Evolutionary conservation across 2,329 filamentous ascomycete genomes (phyloP).

Genomic region (Alternaria burnsii): DNA sequence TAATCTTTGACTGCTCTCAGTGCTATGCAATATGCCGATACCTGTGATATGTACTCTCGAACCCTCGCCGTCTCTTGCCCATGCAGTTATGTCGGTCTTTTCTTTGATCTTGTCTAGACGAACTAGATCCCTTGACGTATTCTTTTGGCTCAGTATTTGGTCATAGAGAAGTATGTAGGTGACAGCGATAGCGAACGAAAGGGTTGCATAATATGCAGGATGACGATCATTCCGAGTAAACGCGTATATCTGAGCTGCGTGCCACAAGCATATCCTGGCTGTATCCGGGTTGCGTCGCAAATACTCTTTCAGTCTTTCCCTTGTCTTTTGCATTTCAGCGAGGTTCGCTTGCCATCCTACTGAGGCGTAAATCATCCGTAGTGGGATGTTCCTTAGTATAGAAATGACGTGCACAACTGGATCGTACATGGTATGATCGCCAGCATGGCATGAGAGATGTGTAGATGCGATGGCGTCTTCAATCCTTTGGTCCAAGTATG

Average conservation of each 20-base stretch:
- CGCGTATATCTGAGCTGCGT: not conserved
- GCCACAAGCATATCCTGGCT: not conserved
- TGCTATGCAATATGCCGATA: not conserved
- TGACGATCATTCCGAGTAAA: not conserved
- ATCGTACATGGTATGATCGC: not conserved
- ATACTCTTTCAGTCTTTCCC: not conserved
- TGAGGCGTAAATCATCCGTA: not conserved
- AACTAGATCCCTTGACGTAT: not conserved
- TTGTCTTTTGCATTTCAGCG: not conserved
- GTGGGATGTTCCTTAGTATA: not conserved
- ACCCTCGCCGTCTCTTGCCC: not conserved
- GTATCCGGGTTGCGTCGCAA: not conserved
- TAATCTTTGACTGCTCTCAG: not conserved
- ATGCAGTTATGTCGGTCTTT: not conserved
- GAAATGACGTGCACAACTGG: not conserved
- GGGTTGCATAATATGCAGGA: not conserved
- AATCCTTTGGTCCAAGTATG: not conserved
- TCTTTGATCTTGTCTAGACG: not conserved
- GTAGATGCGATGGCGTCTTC: not conserved
- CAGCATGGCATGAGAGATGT: not conserved
- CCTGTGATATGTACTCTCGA: not conserved
- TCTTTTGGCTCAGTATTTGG: not conserved
- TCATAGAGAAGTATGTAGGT: not conserved
- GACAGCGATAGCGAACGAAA: not conserved
- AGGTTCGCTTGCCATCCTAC: constrained; percentile 1